Conservation (phyloP, 2,329 filamentous ascomycete genomes). For the Pseudogymnoascus sp. region DNA sequence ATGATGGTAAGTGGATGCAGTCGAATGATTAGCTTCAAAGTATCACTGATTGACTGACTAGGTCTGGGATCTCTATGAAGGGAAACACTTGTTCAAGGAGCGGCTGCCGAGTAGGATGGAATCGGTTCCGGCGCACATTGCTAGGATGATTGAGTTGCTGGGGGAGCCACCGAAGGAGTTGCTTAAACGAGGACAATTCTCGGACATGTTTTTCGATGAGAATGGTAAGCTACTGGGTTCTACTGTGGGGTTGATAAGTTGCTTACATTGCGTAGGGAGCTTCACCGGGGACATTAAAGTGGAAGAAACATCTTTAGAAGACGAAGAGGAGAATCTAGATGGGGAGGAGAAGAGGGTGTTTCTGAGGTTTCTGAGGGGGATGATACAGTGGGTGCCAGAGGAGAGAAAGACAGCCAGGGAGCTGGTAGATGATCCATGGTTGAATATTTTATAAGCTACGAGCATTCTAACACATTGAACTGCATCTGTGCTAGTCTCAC, state of each 20-base stretch:
- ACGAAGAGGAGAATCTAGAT: constrained; percentile 19
- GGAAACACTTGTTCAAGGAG: constrained; percentile 13
- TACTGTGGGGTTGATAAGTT: neutral
- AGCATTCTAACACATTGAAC: neutral
- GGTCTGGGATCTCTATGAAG: constrained; percentile 14
- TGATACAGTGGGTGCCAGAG: constrained; percentile 29
- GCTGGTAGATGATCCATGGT: constrained; percentile 27
- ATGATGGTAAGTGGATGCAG: constrained; percentile 17
- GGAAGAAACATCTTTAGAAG: constrained; percentile 11
- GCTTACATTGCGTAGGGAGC: constrained; percentile 9
- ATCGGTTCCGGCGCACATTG: constrained; percentile 32
- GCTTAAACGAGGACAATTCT: neutral
- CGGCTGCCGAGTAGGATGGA: constrained; percentile 1
- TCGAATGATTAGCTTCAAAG: neutral
- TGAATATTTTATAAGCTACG: constrained; percentile 15
- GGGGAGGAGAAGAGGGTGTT: constrained; percentile 27
- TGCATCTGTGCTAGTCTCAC: neutral
- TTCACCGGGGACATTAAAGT: constrained; percentile 12
- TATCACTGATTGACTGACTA: neutral
- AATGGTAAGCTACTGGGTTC: constrained; percentile 8
- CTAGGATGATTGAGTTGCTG: constrained; percentile 36
- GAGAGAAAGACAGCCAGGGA: constrained; percentile 27
- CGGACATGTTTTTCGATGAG: constrained; percentile 10
- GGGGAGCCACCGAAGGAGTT: constrained; percentile 31
- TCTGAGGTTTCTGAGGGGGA: constrained; percentile 24